These are phyloP conservation scores for Aspergillus uvarum DNA, from an alignment of 2,329 filamentous ascomycete genomes.

Conservation along the genomic window DNA sequence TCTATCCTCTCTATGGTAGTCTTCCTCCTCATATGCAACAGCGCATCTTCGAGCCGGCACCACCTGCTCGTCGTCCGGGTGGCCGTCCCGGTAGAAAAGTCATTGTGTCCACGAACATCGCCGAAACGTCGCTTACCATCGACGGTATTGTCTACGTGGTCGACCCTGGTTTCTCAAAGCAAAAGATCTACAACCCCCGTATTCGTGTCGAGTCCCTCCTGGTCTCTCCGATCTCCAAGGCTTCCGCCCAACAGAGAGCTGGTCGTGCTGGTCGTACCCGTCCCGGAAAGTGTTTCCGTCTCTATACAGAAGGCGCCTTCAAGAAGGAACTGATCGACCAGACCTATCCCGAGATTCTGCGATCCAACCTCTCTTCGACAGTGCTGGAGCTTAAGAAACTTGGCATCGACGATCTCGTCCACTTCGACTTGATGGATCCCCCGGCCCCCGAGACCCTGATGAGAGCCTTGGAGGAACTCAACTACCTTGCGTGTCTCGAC, in stretches of 20 bases:
- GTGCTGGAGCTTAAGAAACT: constrained; percentile 97
- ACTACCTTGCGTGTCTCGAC: constrained; percentile 93
- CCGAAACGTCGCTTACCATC: constrained; percentile 95
- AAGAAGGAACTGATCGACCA: constrained; percentile 98
- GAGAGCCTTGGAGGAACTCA: constrained; percentile 94
- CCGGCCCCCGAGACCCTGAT: constrained; percentile 97
- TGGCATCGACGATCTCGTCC: constrained; percentile 89
- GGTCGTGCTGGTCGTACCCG: constrained; percentile 99
- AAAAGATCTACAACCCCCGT: constrained; percentile 97
- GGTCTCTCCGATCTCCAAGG: constrained; percentile 97
- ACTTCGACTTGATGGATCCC: constrained; percentile 98
- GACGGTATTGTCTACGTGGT: constrained; percentile 99
- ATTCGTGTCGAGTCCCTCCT: constrained; percentile 94
- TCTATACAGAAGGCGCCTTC: constrained; percentile 94
- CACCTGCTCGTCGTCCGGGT: constrained; percentile 67
- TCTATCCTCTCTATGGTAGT: constrained; percentile 93
- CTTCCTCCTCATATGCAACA: constrained; percentile 92
- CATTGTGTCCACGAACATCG: constrained; percentile 96
- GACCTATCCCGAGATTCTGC: constrained; percentile 92
- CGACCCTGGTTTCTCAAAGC: constrained; percentile 98
- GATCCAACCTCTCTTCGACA: constrained; percentile 91
- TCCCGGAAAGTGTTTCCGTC: constrained; percentile 94
- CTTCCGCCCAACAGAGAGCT: constrained; percentile 92
- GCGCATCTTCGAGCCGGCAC: constrained; percentile 88
- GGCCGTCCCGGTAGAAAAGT: constrained; percentile 89